Percentiles rank a stretch among this genome's conserved stretches.
phyloP scores from a whole-genome alignment of 2,329 filamentous ascomycete genomes.

The Bipolaris cookei region DNA sequence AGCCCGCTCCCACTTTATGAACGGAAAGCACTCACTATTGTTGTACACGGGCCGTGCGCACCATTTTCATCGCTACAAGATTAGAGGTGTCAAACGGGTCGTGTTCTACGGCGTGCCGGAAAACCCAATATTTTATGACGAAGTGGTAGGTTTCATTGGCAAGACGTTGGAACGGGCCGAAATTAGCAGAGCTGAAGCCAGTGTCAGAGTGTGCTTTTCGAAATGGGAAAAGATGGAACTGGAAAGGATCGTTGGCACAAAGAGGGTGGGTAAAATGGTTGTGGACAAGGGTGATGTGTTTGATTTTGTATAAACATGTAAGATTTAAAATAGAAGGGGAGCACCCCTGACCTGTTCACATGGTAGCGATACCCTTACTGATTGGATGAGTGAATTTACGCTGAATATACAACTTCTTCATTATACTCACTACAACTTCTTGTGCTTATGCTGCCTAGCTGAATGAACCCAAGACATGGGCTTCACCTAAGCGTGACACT shows the following conservation, averaged over 20 bases:
- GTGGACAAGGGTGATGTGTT: slow-evolving; percentile 85
- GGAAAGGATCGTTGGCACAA: slow-evolving; percentile 83
- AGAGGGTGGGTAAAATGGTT: slow-evolving; percentile 83
- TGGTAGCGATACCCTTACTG: neutral
- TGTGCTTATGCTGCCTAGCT: neutral
- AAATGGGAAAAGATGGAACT: slow-evolving; percentile 89
- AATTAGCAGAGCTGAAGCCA: slow-evolving; percentile 58
- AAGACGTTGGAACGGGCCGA: slow-evolving; percentile 62
- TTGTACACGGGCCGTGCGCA: slow-evolving; percentile 96
- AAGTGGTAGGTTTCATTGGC: slow-evolving; percentile 72
- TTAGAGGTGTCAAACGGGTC: slow-evolving; percentile 82
- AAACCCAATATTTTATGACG: slow-evolving; percentile 80
- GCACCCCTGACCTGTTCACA: neutral
- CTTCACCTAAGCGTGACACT: neutral
- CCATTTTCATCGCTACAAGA: slow-evolving; percentile 87
- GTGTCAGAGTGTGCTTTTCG: slow-evolving; percentile 71
- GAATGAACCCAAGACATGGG: too few relatives aligned
- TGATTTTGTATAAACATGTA: slow-evolving; percentile 74
- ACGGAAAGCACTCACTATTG: slow-evolving; percentile 79
- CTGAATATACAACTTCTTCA: too few relatives aligned
- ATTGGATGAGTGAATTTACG: neutral
- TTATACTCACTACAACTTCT: too few relatives aligned
- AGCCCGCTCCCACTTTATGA: slow-evolving; percentile 85
- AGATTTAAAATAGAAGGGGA: neutral
- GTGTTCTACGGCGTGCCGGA: slow-evolving; percentile 91